A percentile compares a stretch with the other conserved stretches of the same genome.
phyloP scores from a whole-genome alignment of 2,329 filamentous ascomycete genomes.

The Penicillium crustosum region DNA sequence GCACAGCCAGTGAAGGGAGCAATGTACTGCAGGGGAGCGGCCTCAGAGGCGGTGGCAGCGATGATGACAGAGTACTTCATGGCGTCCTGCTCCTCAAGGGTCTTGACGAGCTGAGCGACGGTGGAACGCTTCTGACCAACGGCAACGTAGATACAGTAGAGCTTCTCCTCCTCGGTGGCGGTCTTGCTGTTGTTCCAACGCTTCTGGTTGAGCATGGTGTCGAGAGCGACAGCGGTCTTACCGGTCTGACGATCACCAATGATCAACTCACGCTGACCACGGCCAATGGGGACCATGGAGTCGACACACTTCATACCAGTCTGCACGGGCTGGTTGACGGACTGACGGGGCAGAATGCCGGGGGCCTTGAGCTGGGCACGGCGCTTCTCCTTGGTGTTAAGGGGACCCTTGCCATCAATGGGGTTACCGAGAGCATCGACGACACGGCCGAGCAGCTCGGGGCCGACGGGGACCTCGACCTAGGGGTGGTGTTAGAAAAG shows the following conservation, averaged over 20 bases:
- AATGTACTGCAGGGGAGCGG: constrained; percentile 89
- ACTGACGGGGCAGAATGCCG: constrained; percentile 93
- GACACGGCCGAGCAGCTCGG: constrained; percentile 93
- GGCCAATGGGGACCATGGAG: constrained; percentile 99
- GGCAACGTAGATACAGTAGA: constrained; percentile 99
- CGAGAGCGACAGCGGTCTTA: constrained; percentile 98
- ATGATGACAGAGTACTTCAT: constrained; percentile 98
- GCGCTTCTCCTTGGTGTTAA: constrained; percentile 87
- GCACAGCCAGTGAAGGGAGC: constrained; percentile 80
- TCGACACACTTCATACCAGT: constrained; percentile 99
- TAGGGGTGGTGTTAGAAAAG: constrained; percentile 41
- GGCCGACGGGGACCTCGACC: constrained; percentile 95
- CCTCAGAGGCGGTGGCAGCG: constrained; percentile 95
- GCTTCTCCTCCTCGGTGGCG: constrained; percentile 92
- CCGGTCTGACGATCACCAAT: constrained; percentile 99
- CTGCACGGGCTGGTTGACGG: constrained; percentile 98
- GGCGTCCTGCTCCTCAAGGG: constrained; percentile 98
- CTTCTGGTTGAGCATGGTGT: constrained; percentile 99
- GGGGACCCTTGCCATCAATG: constrained; percentile 97
- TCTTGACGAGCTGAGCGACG: constrained; percentile 98
- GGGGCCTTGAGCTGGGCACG: constrained; percentile 99
- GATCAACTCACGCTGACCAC: constrained; percentile 99
- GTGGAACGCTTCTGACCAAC: constrained; percentile 99
- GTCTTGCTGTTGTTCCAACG: constrained; percentile 83
- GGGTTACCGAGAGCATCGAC: constrained; percentile 98